These are phyloP conservation scores for Serendipita sp. DNA, from an alignment of 1,284 basidiomycete genomes.

Conservation along the genomic window DNA sequence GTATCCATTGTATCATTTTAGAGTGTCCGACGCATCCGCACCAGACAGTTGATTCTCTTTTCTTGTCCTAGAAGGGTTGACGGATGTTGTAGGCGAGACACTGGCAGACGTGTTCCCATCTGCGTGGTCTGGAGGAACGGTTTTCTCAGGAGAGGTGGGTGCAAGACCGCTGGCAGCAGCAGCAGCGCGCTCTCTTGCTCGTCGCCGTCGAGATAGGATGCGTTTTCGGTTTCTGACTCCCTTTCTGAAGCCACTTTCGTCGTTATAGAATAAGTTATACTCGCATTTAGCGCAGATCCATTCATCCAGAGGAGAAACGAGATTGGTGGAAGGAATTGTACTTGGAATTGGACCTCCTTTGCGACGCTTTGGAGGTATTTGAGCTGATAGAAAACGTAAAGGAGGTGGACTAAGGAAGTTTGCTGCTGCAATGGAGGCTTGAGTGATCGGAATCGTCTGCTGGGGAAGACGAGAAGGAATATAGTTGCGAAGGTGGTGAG, in stretches of 20 bases:
- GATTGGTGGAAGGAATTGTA: conserved; percentile 1
- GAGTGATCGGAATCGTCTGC: conserved; percentile 22
- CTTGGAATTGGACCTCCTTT: conserved; percentile 18
- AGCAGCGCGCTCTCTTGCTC: conserved; percentile 60
- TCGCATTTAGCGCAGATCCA: conserved; percentile 86
- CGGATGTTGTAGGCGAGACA: neutral
- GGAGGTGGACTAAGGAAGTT: conserved; percentile 43
- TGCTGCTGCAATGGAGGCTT: conserved; percentile 28
- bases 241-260: conserved; percentile 43
- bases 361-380: conserved; percentile 40
- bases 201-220: conserved; percentile 49
- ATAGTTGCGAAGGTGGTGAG: conserved; percentile 80
- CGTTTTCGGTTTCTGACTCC: conserved; percentile 64
- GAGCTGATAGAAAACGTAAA: conserved; percentile 50
- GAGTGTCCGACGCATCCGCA: neutral
- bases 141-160: neutral
- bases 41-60: neutral
- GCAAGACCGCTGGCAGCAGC: conserved; percentile 26
- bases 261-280: conserved; percentile 72
- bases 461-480: conserved; percentile 61
- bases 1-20: neutral
- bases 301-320: conserved; percentile 36
- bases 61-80: neutral
- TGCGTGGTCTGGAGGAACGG: neutral
- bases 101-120: neutral